phyloP scores from a whole-genome alignment of 345 rosid genomes.

The Brassica nigra region DNA sequence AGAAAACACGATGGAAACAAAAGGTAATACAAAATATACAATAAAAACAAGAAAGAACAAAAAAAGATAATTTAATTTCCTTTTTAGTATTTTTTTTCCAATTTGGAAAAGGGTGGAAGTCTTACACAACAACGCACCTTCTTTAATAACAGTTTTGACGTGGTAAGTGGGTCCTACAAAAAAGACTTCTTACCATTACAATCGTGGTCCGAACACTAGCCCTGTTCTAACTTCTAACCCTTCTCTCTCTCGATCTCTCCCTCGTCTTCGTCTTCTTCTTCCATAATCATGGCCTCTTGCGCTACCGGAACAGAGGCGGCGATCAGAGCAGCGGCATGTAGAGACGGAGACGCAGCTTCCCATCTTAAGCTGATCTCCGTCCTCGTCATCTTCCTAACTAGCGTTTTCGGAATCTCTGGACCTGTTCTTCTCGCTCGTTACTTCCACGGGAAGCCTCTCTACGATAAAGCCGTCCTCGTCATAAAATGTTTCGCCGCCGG shows the following conservation, averaged over 20 bases:
- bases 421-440: constrained; percentile 74
- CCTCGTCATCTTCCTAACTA: constrained; percentile 66
- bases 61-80: background rate
- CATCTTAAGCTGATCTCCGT: constrained; percentile 73
- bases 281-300: constrained; percentile 54
- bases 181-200: constrained; percentile 10
- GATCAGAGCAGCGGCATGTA: constrained; percentile 55
- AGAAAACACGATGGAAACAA: background rate
- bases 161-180: constrained; percentile 25
- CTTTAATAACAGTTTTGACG: constrained; percentile 32
- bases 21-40: background rate
- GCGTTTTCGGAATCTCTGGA: constrained; percentile 65
- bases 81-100: background rate
- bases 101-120: constrained; percentile 33
- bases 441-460: constrained; percentile 77
- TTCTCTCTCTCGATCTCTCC: background rate
- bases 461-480: constrained; percentile 65
- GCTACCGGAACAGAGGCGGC: constrained; percentile 50
- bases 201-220: constrained; percentile 21
- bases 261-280: background rate
- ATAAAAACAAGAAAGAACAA: background rate
- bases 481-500: constrained; percentile 98
- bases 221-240: background rate
- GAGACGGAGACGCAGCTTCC: constrained; percentile 61
- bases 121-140: constrained; percentile 42